These are phyloP conservation scores for Debaryomycetaceae sp. DNA, from an alignment of 1,139 yeast species.

Conservation along the genomic window DNA sequence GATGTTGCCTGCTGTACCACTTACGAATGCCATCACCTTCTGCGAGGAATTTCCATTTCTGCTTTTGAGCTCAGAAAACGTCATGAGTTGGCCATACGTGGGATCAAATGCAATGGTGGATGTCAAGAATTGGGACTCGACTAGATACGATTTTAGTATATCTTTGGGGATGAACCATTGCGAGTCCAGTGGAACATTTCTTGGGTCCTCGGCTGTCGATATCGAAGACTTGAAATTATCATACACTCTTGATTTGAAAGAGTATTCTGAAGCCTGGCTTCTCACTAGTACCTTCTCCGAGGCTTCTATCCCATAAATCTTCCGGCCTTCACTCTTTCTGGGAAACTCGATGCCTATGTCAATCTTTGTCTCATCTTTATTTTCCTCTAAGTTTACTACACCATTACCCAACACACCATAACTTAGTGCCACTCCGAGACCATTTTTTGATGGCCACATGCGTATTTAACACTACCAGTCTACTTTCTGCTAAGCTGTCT, in stretches of 20 bases:
- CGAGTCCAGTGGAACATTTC: constrained; percentile 3
- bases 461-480: neutral
- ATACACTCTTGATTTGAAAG: constrained; percentile 11
- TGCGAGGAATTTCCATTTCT: constrained; percentile 8
- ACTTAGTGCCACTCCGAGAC: constrained; percentile 38
- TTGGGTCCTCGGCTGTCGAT: constrained; percentile 4
- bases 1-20: constrained; percentile 28
- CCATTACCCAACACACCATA: constrained; percentile 37
- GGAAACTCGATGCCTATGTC: constrained; percentile 21
- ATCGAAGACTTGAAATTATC: constrained; percentile 9
- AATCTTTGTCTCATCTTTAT: constrained; percentile 5
- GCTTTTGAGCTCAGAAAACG: constrained; percentile 17
- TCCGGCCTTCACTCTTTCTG: constrained; percentile 17
- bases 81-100: constrained; percentile 22
- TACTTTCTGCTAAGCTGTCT: neutral
- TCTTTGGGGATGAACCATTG: constrained; percentile 20
- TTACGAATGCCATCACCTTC: constrained; percentile 29
- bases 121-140: constrained; percentile 21
- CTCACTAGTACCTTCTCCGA: constrained; percentile 9
- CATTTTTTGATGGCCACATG: constrained; percentile 44
- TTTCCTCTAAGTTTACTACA: constrained; percentile 11
- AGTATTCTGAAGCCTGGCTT: constrained; percentile 11
- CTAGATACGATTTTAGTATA: constrained; percentile 19
- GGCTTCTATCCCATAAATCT: constrained; percentile 13
- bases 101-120: constrained; percentile 39